Percentiles rank a stretch among this genome's conserved stretches.
phyloP scores from a whole-genome alignment of 257 asterid species.

The Sherardia arvensis region DNA sequence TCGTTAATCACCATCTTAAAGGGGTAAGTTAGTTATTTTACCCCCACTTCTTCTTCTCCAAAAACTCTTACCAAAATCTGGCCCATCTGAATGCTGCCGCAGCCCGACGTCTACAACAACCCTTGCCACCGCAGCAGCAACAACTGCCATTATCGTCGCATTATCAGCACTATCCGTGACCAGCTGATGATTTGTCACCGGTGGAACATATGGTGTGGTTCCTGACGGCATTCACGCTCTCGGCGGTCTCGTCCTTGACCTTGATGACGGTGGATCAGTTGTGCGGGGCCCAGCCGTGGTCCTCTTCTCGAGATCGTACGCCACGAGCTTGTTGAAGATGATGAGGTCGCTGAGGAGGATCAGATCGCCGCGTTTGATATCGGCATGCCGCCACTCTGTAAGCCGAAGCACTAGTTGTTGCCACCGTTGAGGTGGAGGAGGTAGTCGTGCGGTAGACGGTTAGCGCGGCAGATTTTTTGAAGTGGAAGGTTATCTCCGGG shows the following conservation, averaged over 20 bases:
- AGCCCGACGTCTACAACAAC: too few relatives aligned
- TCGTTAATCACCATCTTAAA: too few relatives aligned
- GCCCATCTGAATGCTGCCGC: too few relatives aligned
- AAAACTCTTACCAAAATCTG: too few relatives aligned
- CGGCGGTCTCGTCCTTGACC: constrained; percentile 56
- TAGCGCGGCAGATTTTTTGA: constrained; percentile 6
- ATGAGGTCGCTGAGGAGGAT: constrained; percentile 65
- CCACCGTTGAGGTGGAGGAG: constrained; percentile 13
- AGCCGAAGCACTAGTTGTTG: constrained; percentile 69
- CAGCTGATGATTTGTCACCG: not conserved
- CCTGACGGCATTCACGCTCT: constrained; percentile 29
- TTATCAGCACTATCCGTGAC: too few relatives aligned
- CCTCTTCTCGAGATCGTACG: constrained; percentile 69
- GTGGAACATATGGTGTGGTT: constrained; percentile 12
- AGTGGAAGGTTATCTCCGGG: constrained; percentile 23
- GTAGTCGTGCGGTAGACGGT: constrained; percentile 20
- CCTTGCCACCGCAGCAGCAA: too few relatives aligned
- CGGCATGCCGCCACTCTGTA: constrained; percentile 51
- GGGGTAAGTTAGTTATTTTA: too few relatives aligned
- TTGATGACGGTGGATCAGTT: constrained; percentile 67
- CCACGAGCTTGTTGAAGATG: constrained; percentile 55
- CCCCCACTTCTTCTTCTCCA: too few relatives aligned
- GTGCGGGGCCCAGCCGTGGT: constrained; percentile 68
- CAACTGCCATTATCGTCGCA: too few relatives aligned
- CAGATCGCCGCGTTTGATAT: constrained; percentile 40